These are phyloP conservation scores for Protea cynaroides DNA, from an alignment of 164 flowering plant species.

Conservation along the genomic window DNA sequence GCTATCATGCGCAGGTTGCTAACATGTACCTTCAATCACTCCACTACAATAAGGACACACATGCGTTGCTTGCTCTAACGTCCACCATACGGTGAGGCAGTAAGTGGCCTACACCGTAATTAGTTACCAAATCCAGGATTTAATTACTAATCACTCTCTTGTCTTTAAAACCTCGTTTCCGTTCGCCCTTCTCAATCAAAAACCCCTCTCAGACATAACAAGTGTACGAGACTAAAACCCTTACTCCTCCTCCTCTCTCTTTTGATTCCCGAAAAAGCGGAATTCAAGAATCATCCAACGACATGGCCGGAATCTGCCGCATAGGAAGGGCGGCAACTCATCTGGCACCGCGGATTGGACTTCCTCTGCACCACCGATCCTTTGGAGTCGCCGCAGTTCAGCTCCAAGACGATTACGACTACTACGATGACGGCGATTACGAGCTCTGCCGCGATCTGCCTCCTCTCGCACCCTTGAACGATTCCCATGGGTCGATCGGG, in stretches of 20 bases:
- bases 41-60: too few relatives aligned
- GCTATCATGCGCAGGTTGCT: too few relatives aligned
- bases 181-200: too few relatives aligned
- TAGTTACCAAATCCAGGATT: too few relatives aligned
- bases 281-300: background rate
- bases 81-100: too few relatives aligned
- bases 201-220: too few relatives aligned
- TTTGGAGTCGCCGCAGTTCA: conserved; percentile 7
- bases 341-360: background rate
- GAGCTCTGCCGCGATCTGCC: background rate
- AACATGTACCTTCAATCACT: too few relatives aligned
- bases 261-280: too few relatives aligned
- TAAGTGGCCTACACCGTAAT: too few relatives aligned
- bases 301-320: conserved; percentile 17
- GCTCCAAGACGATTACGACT: conserved; percentile 19
- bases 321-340: conserved; percentile 1
- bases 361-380: conserved; percentile 2
- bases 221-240: background rate
- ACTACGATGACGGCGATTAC: conserved; percentile 12
- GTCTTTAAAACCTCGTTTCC: too few relatives aligned
- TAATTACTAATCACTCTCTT: too few relatives aligned
- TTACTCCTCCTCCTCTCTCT: background rate
- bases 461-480: conserved; percentile 13
- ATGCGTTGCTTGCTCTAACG: too few relatives aligned
- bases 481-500: conserved; percentile 20